These are phyloP conservation scores for Ganoderma meredithae DNA, from an alignment of 1,284 basidiomycete genomes.

Conservation along the genomic window DNA sequence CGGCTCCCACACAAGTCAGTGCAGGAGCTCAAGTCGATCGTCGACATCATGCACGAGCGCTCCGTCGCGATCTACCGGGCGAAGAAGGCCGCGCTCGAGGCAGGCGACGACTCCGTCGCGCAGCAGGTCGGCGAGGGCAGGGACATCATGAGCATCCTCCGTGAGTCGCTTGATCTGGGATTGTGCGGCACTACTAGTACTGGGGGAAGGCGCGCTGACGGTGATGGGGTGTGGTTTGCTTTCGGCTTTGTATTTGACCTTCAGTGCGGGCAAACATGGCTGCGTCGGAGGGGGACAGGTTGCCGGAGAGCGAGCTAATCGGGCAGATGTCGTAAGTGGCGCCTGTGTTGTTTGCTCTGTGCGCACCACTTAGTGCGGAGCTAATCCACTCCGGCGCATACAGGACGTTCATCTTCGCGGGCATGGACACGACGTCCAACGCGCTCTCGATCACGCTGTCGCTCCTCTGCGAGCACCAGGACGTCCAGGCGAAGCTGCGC, in stretches of 20 bases:
- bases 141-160: slow-evolving; percentile 42
- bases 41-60: slow-evolving; percentile 31
- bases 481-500: slow-evolving; percentile 62
- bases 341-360: not conserved
- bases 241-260: not conserved
- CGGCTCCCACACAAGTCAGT: slow-evolving; percentile 29
- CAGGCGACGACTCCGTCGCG: slow-evolving; percentile 38
- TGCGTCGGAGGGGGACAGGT: slow-evolving; percentile 31
- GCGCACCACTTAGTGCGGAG: not conserved
- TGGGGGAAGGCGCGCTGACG: too few relatives aligned
- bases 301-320: slow-evolving; percentile 36
- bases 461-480: slow-evolving; percentile 57
- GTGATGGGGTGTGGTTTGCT: too few relatives aligned
- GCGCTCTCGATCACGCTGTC: slow-evolving; percentile 74
- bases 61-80: slow-evolving; percentile 30
- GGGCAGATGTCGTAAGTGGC: slow-evolving; percentile 37
- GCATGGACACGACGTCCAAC: slow-evolving; percentile 57
- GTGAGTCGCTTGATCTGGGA: slow-evolving; percentile 30
- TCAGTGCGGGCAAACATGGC: slow-evolving; percentile 34
- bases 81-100: slow-evolving; percentile 36
- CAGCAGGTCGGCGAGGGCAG: slow-evolving; percentile 41
- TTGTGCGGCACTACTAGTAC: too few relatives aligned
- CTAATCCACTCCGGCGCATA: not conserved
- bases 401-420: slow-evolving; percentile 57
- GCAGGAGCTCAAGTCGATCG: slow-evolving; percentile 27